Conservation (phyloP, 768 basidiomycete species). For the Lactarius hengduanensis region DNA sequence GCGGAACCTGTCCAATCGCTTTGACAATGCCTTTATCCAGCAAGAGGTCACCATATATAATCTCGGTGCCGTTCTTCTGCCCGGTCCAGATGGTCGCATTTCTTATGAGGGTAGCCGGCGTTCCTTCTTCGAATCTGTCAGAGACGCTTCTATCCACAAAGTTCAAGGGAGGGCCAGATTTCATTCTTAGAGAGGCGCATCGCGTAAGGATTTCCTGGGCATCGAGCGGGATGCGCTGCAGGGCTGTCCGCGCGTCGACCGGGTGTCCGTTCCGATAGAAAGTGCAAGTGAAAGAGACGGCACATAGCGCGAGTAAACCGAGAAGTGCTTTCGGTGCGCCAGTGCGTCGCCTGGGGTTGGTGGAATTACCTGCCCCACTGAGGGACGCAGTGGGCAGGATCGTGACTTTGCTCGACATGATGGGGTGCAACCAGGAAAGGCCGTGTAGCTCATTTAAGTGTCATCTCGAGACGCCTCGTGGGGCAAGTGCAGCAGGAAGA, state of each 20-base stretch:
- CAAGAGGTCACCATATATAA: slow-evolving; percentile 59
- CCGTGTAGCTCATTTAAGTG: slow-evolving; percentile 8
- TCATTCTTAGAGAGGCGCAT: slow-evolving; percentile 35
- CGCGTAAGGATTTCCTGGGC: slow-evolving; percentile 34
- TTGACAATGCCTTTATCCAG: slow-evolving; percentile 66
- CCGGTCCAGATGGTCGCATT: slow-evolving; percentile 73
- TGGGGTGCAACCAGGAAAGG: slow-evolving; percentile 1
- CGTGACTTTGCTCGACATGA: slow-evolving; percentile 19
- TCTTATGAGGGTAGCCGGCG: slow-evolving; percentile 62
- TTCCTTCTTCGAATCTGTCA: slow-evolving; percentile 66
- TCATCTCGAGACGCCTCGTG: slow-evolving; percentile 21
- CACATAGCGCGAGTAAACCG: slow-evolving; percentile 8
- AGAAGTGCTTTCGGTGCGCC: neutral
- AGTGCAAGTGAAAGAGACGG: slow-evolving; percentile 14
- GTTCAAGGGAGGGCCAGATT: slow-evolving; percentile 35
- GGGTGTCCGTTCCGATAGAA: slow-evolving; percentile 16
- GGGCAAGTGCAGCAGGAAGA: slow-evolving; percentile 14
- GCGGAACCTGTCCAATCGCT: slow-evolving; percentile 49
- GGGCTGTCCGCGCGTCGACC: neutral
- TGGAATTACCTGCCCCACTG: neutral
- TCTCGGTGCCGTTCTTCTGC: slow-evolving; percentile 51
- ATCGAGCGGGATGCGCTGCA: slow-evolving; percentile 30
- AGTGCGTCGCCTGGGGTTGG: slow-evolving; percentile 3
- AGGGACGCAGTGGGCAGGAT: slow-evolving; percentile 6
- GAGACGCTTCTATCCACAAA: slow-evolving; percentile 41